Evolutionary conservation across 345 rosid species (phyloP).

Genomic region (Eucalyptus fibrosa): DNA sequence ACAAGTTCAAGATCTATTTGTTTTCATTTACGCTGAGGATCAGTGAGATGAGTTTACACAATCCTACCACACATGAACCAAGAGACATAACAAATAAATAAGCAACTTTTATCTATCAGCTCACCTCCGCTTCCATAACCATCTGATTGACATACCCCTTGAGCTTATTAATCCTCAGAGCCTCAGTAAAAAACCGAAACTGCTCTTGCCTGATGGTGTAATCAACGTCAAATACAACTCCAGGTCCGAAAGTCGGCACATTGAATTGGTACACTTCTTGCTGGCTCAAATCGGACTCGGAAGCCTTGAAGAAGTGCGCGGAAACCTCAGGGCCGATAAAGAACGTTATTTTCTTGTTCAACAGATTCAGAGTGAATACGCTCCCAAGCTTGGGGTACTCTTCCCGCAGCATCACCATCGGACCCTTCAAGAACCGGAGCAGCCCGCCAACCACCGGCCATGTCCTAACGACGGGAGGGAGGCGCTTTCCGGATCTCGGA

Average conservation of each 20-base stretch:
- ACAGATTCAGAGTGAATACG: slow-evolving; percentile 66
- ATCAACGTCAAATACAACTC: slow-evolving; percentile 94
- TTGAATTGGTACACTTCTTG: slow-evolving; percentile 96
- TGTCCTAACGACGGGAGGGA: slow-evolving; percentile 59
- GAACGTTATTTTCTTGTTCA: slow-evolving; percentile 79
- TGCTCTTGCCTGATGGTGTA: slow-evolving; percentile 87
- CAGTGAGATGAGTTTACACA: background rate
- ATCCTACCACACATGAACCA: background rate
- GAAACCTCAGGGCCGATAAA: slow-evolving; percentile 97
- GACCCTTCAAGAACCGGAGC: slow-evolving; percentile 66
- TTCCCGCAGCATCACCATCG: slow-evolving; percentile 67
- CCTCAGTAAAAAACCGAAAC: slow-evolving; percentile 89
- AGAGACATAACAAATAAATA: background rate
- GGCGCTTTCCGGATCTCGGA: slow-evolving; percentile 51
- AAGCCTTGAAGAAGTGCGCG: slow-evolving; percentile 89
- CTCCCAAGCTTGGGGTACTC: slow-evolving; percentile 89
- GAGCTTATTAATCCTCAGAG: slow-evolving; percentile 70
- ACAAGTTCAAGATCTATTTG: background rate
- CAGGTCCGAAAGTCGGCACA: slow-evolving; percentile 95
- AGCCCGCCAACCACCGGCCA: slow-evolving; percentile 74
- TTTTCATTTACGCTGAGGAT: background rate
- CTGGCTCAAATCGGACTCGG: slow-evolving; percentile 84
- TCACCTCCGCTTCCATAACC: slow-evolving; percentile 87
- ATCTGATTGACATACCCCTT: slow-evolving; percentile 96
- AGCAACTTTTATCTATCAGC: background rate